Evolutionary conservation across 257 asterid species (phyloP).

Genomic region (Nicotiana paniculata): DNA sequence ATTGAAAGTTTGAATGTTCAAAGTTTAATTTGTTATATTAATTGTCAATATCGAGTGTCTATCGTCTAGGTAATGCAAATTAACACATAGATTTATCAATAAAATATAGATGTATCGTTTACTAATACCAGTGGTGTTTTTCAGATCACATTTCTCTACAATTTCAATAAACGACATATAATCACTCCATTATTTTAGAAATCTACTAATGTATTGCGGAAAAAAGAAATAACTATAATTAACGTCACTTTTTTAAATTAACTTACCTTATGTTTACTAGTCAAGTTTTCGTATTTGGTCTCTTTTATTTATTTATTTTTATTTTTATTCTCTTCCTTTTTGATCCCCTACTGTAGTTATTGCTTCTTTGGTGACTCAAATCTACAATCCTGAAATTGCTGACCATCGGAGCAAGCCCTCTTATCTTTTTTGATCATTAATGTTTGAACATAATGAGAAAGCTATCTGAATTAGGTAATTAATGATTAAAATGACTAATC

Average conservation of each 20-base stretch:
- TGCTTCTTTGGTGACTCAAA: no score
- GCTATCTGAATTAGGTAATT: background rate
- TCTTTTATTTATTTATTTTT: no score
- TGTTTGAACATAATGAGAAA: background rate
- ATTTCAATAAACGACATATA: conserved; percentile 6
- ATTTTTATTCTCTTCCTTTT: no score
- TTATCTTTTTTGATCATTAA: background rate
- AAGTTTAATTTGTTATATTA: background rate
- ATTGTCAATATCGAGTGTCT: background rate
- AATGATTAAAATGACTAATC: background rate
- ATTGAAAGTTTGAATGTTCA: background rate
- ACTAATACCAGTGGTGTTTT: background rate
- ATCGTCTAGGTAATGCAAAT: background rate
- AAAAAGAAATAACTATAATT: background rate
- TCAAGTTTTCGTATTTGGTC: no score
- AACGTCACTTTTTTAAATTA: no score
- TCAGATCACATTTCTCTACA: conserved; percentile 13
- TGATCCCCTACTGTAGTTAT: no score
- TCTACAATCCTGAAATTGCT: no score
- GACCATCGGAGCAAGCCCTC: no score
- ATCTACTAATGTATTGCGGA: background rate
- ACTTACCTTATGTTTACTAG: no score
- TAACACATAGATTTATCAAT: background rate
- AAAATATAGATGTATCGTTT: background rate
- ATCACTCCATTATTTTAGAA: background rate